These are phyloP conservation scores for Alternaria metachromatica DNA, from an alignment of 2,329 filamentous ascomycete genomes.

Conservation along the genomic window DNA sequence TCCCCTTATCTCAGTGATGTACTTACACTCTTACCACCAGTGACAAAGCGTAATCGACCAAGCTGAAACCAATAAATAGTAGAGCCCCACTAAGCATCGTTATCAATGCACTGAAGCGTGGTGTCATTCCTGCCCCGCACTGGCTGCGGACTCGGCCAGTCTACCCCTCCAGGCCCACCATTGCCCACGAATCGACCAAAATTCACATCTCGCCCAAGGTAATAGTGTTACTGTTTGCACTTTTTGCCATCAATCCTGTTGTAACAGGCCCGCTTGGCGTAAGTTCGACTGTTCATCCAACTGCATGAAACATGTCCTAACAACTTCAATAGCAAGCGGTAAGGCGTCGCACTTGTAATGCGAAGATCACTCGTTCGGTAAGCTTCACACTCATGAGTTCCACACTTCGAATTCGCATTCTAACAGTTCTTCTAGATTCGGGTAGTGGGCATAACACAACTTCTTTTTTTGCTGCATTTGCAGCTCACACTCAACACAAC, in stretches of 20 bases:
- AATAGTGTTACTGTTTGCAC: background rate
- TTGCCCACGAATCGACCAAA: background rate
- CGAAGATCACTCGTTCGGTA: constrained; percentile 18
- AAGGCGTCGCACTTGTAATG: constrained; percentile 26
- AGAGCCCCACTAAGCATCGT: background rate
- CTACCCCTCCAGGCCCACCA: background rate
- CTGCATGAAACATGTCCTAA: background rate
- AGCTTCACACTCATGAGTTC: background rate
- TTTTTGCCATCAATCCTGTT: background rate
- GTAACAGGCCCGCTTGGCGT: constrained; percentile 6
- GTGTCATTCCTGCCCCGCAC: background rate
- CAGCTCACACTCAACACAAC: no score
- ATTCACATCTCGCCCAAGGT: background rate
- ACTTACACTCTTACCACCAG: background rate
- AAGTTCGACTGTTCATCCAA: background rate
- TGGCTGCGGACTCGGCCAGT: background rate
- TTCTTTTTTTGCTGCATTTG: background rate
- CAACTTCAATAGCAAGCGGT: constrained; percentile 9
- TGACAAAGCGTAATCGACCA: background rate
- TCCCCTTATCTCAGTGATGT: background rate
- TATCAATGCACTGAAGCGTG: no score
- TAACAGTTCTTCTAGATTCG: background rate
- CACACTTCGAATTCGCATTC: background rate
- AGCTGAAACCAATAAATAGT: background rate
- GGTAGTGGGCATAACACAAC: background rate